Base-by-base conservation (phyloP, 2,329 filamentous ascomycete species). In the Venturia carpophila region DNA sequence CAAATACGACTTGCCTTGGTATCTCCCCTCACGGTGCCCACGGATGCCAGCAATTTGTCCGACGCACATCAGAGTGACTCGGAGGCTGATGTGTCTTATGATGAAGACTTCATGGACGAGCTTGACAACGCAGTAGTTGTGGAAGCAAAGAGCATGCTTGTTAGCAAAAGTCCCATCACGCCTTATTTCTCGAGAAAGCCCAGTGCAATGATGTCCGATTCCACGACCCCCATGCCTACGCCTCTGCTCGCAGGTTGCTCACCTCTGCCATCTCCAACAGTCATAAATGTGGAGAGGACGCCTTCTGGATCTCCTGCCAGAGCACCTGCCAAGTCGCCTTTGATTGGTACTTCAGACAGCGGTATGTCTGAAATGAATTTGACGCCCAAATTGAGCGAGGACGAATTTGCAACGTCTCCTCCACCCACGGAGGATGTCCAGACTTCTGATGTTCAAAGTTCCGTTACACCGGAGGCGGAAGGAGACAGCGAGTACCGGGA, bases 81-180 rank as follows among this genome's bases (percentile, higher is more conserved):
- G 11, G 75, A 79, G 63, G 71, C 75, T 24, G 79, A 81, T 52
- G 83, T 83, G 72, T 87, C 89, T n/a, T 90, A 93, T 73, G 90
- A 94, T 71, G 90, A 94, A 71, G 88, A 86, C 19, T 84, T 92
- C 68, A 89, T 95, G 84, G 89, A 95, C 66, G 92, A 96, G 76
- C 78, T 96, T 65, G 89, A 91, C 70, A 89, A 85, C 65, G 92
- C 91, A 37, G 92, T 88, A 1, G 79, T 96, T 21, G 84, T 94
- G 72, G 86, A 96, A 77, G 91, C 91, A n/a, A 88, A 87, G 72
- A 88, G 90, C 1, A 85, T 95, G 68, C 83, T 84, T 1, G 86
- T 94, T 10, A 86, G 89, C 27, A 92, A 92, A 74, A 91, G 91
- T n/a, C 90, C 92, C n/a, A 84, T 89, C 52, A 87, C 84, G 17